Percentiles rank a stretch among this genome's conserved stretches.
phyloP scores from a whole-genome alignment of 1,139 yeast species.

The Nematodospora anomalae region DNA sequence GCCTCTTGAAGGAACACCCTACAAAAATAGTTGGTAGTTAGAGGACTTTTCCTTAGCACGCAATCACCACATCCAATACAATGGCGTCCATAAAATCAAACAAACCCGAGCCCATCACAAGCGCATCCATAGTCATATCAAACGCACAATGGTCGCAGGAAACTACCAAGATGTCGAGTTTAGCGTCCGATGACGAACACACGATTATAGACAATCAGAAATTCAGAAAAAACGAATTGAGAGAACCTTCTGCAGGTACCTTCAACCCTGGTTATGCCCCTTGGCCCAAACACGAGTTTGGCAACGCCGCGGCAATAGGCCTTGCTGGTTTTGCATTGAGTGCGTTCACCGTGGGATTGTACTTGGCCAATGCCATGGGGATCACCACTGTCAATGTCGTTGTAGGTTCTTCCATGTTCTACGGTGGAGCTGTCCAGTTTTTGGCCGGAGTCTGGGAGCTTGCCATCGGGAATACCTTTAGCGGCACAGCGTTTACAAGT shows the following conservation, averaged over 20 bases:
- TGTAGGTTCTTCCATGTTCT: conserved; percentile 45
- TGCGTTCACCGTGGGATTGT: conserved; percentile 49
- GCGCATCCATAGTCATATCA: conserved; percentile 1
- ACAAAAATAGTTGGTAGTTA: too few species aligned
- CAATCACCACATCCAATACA: too few species aligned
- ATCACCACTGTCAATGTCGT: conserved; percentile 34
- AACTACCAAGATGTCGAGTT: conserved; percentile 26
- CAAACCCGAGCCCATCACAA: conserved; percentile 3
- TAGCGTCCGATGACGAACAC: conserved; percentile 20
- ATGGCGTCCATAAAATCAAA: conserved; percentile 1
- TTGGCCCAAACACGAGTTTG: conserved; percentile 38
- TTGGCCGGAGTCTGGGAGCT: conserved; percentile 57
- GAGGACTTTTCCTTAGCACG: too few species aligned
- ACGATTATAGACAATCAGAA: conserved; percentile 32
- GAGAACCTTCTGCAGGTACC: conserved; percentile 33
- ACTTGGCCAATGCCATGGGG: conserved; percentile 43
- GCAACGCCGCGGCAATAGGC: conserved; percentile 65
- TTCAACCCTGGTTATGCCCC: conserved; percentile 34
- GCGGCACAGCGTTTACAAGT: conserved; percentile 38
- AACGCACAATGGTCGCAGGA: conserved; percentile 17
- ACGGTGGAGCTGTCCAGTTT: conserved; percentile 49
- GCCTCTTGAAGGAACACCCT: too few species aligned
- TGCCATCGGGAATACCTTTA: conserved; percentile 39
- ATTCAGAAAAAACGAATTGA: conserved; percentile 28
- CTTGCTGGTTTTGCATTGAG: conserved; percentile 53